A percentile compares a stretch with the other conserved stretches of the same genome.
phyloP scores from a whole-genome alignment of 805 yeast species.

The Hanseniaspora jakobsenii region DNA sequence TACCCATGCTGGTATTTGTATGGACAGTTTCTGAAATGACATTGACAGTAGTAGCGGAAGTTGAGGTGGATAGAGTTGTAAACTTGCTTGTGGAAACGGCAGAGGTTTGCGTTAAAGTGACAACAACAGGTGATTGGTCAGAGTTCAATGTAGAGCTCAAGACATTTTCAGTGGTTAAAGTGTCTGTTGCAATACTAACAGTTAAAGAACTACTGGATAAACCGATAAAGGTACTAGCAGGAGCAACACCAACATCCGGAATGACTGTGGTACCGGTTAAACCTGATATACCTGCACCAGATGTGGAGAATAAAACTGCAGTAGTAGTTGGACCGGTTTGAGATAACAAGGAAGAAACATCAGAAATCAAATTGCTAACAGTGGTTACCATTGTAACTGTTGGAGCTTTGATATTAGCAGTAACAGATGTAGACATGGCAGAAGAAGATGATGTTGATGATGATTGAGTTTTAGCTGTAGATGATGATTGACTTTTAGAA shows the following conservation, averaged over 20 bases:
- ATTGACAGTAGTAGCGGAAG: constrained; percentile 12
- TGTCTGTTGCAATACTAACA: constrained; percentile 25
- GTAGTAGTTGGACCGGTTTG: constrained; percentile 20
- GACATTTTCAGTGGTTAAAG: constrained; percentile 22
- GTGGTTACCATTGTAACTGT: neutral
- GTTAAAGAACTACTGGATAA: constrained; percentile 25
- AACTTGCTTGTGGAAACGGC: constrained; percentile 13
- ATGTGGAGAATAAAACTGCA: constrained; percentile 17
- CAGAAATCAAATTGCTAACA: neutral
- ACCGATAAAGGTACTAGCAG: constrained; percentile 27
- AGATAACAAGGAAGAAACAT: constrained; percentile 7
- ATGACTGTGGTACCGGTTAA: constrained; percentile 27
- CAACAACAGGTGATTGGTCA: constrained; percentile 9
- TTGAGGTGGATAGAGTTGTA: constrained; percentile 1
- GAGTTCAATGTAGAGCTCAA: constrained; percentile 16
- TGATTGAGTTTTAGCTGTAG: neutral
- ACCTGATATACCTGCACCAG: constrained; percentile 16
- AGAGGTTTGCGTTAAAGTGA: constrained; percentile 15
- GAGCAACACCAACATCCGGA: constrained; percentile 22
- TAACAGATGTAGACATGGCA: neutral
- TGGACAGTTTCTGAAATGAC: constrained; percentile 18
- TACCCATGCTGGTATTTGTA: constrained; percentile 13
- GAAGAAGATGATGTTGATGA: neutral
- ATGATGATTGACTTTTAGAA: neutral
- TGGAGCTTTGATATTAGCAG: too few relatives aligned